A percentile compares a stretch with the other conserved stretches of the same genome.
Conservation (phyloP, 345 rosid species). For the Microcos paniculata region DNA sequence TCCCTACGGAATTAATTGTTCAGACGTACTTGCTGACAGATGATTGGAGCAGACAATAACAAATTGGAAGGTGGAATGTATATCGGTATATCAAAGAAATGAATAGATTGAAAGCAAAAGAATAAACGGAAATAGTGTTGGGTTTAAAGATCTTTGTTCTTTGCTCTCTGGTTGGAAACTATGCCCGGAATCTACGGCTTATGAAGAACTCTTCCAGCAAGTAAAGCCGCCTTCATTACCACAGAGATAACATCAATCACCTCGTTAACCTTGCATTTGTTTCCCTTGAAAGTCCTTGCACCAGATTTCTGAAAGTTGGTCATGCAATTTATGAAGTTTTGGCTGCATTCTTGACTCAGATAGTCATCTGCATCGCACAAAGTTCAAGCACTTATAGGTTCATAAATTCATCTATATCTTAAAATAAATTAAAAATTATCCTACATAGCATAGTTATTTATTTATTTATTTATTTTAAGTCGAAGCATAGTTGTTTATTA, state of each 20-base stretch:
- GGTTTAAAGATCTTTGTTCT: not conserved
- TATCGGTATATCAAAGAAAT: not conserved
- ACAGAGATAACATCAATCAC: slow-evolving; percentile 62
- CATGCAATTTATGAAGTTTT: slow-evolving; percentile 72
- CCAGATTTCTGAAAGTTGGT: slow-evolving; percentile 42
- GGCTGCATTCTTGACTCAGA: slow-evolving; percentile 88
- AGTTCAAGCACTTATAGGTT: not conserved
- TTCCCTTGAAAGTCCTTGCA: slow-evolving; percentile 62
- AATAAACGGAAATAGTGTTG: not conserved
- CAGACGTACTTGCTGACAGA: not conserved
- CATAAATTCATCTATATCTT: not conserved
- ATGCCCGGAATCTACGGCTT: slow-evolving; percentile 43
- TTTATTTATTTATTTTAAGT: too few species aligned
- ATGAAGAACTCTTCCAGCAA: slow-evolving; percentile 78
- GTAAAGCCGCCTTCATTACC: slow-evolving; percentile 85
- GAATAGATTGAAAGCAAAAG: not conserved
- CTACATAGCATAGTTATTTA: too few species aligned
- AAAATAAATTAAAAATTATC: not conserved
- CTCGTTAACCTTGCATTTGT: slow-evolving; percentile 52
- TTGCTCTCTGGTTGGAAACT: not conserved
- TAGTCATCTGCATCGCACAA: slow-evolving; percentile 61
- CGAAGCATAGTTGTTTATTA: too few species aligned
- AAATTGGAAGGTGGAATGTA: too few species aligned
- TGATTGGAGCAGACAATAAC: not conserved
- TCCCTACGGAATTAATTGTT: too few species aligned